Conservation (phyloP, 1,284 basidiomycete genomes). For the Puccinia sorghi region DNA sequence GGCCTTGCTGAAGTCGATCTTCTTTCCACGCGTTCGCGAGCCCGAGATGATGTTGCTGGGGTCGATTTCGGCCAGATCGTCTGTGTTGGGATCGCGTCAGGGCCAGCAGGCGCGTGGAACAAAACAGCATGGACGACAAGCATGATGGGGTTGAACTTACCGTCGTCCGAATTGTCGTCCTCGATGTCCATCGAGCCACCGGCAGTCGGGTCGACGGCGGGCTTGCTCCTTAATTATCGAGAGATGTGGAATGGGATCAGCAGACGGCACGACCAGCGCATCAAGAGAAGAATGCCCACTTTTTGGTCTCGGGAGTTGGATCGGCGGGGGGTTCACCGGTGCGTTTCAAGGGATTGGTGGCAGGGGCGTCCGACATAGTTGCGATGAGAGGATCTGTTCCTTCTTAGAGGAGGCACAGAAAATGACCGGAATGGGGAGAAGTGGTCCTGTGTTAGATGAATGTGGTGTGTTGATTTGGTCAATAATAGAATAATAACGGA, state of each 20-base stretch:
- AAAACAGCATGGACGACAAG: not conserved
- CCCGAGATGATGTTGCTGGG: conserved; percentile 42
- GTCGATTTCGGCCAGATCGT: conserved; percentile 49
- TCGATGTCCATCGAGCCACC: conserved; percentile 33
- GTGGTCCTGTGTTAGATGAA: too few relatives aligned
- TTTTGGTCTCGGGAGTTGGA: conserved; percentile 32
- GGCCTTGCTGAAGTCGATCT: conserved; percentile 48
- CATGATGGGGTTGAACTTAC: not conserved
- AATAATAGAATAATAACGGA: too few relatives aligned
- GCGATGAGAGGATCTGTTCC: too few relatives aligned
- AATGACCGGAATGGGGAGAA: too few relatives aligned
- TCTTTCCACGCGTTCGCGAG: conserved; percentile 44
- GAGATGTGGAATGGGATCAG: too few relatives aligned
- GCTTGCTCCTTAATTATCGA: conserved; percentile 16
- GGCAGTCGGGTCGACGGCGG: conserved; percentile 14
- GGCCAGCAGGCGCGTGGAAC: not conserved
- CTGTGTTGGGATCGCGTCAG: conserved; percentile 7
- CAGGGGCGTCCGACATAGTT: conserved; percentile 32
- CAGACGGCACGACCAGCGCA: too few relatives aligned
- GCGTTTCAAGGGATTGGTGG: conserved; percentile 35
- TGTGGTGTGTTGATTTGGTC: too few relatives aligned
- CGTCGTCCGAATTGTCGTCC: conserved; percentile 21
- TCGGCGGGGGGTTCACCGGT: conserved; percentile 19
- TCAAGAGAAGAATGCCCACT: not conserved
- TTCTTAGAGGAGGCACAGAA: too few relatives aligned